Conservation (phyloP, 1,284 basidiomycete genomes). For the Leccinum colubrinum region DNA sequence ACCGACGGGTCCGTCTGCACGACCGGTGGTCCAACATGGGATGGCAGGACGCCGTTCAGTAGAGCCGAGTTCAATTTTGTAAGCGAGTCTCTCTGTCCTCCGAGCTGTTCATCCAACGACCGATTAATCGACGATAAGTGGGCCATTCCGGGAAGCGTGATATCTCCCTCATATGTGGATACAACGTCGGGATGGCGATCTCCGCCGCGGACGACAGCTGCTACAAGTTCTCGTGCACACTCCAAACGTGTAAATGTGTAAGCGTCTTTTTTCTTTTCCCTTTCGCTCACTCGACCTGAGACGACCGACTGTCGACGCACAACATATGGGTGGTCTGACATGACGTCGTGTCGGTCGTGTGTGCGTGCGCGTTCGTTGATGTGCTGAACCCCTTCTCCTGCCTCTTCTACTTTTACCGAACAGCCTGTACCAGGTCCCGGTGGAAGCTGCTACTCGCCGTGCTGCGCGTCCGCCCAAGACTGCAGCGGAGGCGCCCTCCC, state of each 20-base stretch:
- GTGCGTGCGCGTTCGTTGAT: background rate
- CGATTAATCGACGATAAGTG: conserved; percentile 4
- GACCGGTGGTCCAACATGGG: conserved; percentile 26
- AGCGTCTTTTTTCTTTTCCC: background rate
- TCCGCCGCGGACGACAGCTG: background rate
- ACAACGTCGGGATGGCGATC: background rate
- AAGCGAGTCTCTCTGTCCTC: background rate
- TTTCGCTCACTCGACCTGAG: background rate
- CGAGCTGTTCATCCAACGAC: background rate
- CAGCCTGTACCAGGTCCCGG: conserved; percentile 25
- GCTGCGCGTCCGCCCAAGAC: conserved; percentile 17
- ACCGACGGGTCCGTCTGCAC: conserved; percentile 16
- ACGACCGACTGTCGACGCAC: background rate
- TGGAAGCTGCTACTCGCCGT: conserved; percentile 22
- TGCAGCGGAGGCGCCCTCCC: conserved; percentile 23
- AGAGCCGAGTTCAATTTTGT: conserved; percentile 25
- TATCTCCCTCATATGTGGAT: background rate
- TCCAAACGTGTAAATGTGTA: conserved; percentile 11
- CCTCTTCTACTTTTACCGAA: background rate
- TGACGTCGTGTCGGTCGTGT: background rate
- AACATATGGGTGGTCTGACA: background rate
- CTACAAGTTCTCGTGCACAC: conserved; percentile 18
- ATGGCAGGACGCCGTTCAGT: conserved; percentile 24
- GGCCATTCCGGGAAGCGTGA: conserved; percentile 19
- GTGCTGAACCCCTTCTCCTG: background rate